These are phyloP conservation scores for Globisporangium alternatum DNA, from an alignment of 352 stramenopile genomes.

Conservation along the genomic window DNA sequence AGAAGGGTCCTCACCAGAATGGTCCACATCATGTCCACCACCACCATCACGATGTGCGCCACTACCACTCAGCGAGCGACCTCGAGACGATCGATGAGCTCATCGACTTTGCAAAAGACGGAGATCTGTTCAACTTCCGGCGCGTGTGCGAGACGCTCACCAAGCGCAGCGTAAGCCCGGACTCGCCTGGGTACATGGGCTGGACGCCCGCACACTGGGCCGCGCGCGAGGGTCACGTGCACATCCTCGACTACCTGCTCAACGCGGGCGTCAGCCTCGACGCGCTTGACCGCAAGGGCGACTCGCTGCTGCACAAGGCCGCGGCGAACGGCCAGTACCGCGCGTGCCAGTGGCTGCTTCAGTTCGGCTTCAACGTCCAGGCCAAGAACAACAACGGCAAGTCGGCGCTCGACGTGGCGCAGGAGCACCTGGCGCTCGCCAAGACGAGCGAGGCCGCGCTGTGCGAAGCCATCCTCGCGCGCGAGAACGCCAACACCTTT, in stretches of 20 bases:
- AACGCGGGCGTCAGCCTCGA: slow-evolving; percentile 53
- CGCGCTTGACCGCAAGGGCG: slow-evolving; percentile 56
- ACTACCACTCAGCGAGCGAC: slow-evolving; percentile 22
- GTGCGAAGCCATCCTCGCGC: slow-evolving; percentile 52
- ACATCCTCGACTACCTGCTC: slow-evolving; percentile 60
- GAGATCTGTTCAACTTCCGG: slow-evolving; percentile 48
- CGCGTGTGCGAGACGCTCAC: slow-evolving; percentile 37
- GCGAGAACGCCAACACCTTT: slow-evolving; percentile 37
- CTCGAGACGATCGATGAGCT: slow-evolving; percentile 56
- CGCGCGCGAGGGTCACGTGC: slow-evolving; percentile 56
- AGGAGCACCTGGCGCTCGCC: slow-evolving; percentile 37
- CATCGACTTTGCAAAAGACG: slow-evolving; percentile 61
- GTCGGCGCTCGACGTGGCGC: slow-evolving; percentile 58
- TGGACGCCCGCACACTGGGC: slow-evolving; percentile 80
- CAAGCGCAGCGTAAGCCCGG: slow-evolving; percentile 38
- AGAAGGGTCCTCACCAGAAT: background rate
- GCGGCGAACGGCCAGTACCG: slow-evolving; percentile 68
- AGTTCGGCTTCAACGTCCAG: slow-evolving; percentile 62
- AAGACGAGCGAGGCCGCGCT: slow-evolving; percentile 37
- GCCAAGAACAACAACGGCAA: slow-evolving; percentile 64
- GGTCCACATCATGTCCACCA: background rate
- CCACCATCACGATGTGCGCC: slow-evolving; percentile 1
- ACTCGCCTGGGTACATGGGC: slow-evolving; percentile 62
- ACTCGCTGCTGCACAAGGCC: slow-evolving; percentile 73
- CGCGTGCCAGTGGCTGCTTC: slow-evolving; percentile 63